These are phyloP conservation scores for Mycogone perniciosa DNA, from an alignment of 2,329 filamentous ascomycete species.

Conservation along the genomic window DNA sequence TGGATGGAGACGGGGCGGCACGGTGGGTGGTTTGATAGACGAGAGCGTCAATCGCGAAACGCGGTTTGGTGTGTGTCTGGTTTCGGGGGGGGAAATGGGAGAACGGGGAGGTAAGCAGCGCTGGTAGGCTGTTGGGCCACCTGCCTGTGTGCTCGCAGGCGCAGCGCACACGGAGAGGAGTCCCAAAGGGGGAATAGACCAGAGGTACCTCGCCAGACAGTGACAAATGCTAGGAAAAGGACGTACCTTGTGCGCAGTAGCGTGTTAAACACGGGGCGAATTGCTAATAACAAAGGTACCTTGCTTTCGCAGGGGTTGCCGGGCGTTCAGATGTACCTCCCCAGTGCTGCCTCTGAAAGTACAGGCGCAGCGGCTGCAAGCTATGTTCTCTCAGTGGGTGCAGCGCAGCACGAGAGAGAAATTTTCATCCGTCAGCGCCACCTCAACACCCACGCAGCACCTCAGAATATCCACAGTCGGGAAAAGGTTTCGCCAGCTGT, in stretches of 20 bases:
- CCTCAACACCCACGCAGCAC: conserved; percentile 9
- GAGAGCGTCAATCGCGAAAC: conserved; percentile 32
- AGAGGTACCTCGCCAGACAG: conserved; percentile 2
- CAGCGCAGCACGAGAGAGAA: conserved; percentile 22
- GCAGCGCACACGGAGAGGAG: conserved; percentile 6
- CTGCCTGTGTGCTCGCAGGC: conserved; percentile 6
- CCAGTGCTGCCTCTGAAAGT: neutral
- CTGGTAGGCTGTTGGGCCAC: conserved; percentile 11
- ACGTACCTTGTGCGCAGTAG: conserved; percentile 10
- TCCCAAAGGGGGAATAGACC: neutral
- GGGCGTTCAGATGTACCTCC: conserved; percentile 2
- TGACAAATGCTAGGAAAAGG: conserved; percentile 4
- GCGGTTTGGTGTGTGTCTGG: conserved; percentile 29
- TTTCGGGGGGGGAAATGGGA: conserved; percentile 26
- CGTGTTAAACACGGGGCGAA: neutral
- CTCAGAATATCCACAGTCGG: conserved; percentile 3
- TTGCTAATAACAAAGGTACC: conserved; percentile 1
- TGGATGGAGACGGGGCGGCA: conserved; percentile 40
- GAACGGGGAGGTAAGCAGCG: conserved; percentile 7
- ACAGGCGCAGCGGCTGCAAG: conserved; percentile 1
- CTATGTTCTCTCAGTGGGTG: conserved; percentile 1
- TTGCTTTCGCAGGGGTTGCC: neutral
- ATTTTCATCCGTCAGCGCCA: conserved; percentile 25
- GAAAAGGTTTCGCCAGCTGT: conserved; percentile 11
- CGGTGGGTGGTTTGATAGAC: conserved; percentile 31